phyloP scores from a whole-genome alignment of 768 basidiomycete species.

The Macrolepiota fuliginosa region DNA sequence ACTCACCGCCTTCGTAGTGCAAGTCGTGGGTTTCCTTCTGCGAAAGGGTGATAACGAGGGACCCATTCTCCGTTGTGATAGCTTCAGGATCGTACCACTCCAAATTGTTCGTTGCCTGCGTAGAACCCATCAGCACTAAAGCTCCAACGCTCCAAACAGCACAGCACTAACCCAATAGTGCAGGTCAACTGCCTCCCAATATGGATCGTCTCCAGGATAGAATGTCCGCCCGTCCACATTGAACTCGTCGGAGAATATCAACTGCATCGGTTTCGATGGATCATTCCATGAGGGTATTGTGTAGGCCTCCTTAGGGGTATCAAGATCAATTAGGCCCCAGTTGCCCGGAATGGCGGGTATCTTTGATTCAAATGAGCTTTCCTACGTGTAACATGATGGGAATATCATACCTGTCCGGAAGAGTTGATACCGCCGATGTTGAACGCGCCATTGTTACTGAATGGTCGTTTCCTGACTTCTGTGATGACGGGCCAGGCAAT shows the following conservation, averaged over 20 bases:
- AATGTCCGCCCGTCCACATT: conserved; percentile 69
- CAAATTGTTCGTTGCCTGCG: conserved; percentile 56
- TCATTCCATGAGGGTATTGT: conserved; percentile 56
- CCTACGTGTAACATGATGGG: neutral
- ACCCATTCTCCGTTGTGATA: conserved; percentile 71
- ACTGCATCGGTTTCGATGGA: conserved; percentile 42
- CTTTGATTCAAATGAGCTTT: conserved; percentile 28
- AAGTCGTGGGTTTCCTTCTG: conserved; percentile 65
- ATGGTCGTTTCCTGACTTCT: conserved; percentile 21
- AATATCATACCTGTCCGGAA: conserved; percentile 49
- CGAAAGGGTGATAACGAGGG: conserved; percentile 69
- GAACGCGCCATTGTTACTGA: conserved; percentile 29
- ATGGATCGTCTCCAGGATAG: conserved; percentile 83
- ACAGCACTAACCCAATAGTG: conserved; percentile 62
- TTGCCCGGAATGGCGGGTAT: conserved; percentile 59
- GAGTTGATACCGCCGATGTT: conserved; percentile 58
- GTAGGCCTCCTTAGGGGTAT: conserved; percentile 55
- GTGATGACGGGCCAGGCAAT: conserved; percentile 37
- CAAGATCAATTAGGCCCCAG: conserved; percentile 51
- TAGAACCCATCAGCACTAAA: neutral
- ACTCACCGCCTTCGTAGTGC: conserved; percentile 65
- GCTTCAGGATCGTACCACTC: conserved; percentile 89
- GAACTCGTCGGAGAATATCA: conserved; percentile 83
- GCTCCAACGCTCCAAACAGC: neutral
- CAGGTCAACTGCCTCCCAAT: conserved; percentile 78